A percentile compares a stretch with the other conserved stretches of the same genome.
Evolutionary conservation across 140 eudicot species (phyloP).

Genomic region (Cichorium intybus): DNA sequence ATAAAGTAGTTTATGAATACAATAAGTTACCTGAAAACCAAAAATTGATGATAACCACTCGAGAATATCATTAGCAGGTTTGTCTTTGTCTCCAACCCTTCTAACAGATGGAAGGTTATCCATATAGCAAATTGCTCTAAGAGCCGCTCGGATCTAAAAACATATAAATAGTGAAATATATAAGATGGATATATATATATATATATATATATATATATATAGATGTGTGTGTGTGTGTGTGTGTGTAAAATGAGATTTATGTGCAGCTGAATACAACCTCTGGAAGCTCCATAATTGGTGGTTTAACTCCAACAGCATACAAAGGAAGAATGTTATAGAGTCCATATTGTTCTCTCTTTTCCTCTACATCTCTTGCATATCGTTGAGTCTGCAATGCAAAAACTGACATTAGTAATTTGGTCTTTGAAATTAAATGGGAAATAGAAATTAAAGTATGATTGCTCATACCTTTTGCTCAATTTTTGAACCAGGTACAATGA

Average conservation of each 20-base stretch:
- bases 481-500: slow-evolving; percentile 69
- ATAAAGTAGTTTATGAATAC: slow-evolving; percentile 5
- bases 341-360: slow-evolving; percentile 73
- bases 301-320: slow-evolving; percentile 73
- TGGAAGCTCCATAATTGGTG: slow-evolving; percentile 92
- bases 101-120: slow-evolving; percentile 69
- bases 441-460: too few relatives aligned
- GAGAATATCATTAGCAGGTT: slow-evolving; percentile 73
- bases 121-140: slow-evolving; percentile 53
- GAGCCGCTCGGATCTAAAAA: slow-evolving; percentile 70
- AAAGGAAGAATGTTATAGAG: slow-evolving; percentile 95
- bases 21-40: slow-evolving; percentile 92
- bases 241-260: neutral
- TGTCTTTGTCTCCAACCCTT: slow-evolving; percentile 64
- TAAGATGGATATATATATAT: slow-evolving; percentile 8
- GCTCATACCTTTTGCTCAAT: slow-evolving; percentile 64
- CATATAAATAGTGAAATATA: slow-evolving; percentile 12
- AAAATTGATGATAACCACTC: slow-evolving; percentile 93
- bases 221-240: too few relatives aligned
- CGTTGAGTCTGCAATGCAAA: slow-evolving; percentile 50
- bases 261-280: slow-evolving; percentile 54
- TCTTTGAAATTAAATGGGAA: slow-evolving; percentile 3
- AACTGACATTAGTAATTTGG: neutral
- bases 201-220: too few relatives aligned
- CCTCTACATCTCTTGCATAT: slow-evolving; percentile 82